phyloP scores from a whole-genome alignment of 768 basidiomycete species.

The Cystofilobasidium bisporidii region DNA sequence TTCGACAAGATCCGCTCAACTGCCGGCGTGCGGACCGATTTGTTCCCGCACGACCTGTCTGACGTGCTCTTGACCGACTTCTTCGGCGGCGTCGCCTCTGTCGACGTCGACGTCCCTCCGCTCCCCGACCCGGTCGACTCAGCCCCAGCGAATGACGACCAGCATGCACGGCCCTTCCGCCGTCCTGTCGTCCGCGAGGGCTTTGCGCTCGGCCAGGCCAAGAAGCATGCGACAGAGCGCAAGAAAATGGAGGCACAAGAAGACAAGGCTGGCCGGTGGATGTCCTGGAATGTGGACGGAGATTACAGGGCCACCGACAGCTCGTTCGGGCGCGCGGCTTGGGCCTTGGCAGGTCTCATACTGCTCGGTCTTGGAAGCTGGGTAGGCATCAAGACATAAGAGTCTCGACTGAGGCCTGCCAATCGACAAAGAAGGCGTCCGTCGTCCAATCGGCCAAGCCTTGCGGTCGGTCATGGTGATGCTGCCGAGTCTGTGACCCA shows the following conservation, averaged over 20 bases:
- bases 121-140: neutral
- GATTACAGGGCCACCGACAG: no score
- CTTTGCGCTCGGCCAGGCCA: neutral
- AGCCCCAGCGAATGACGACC: neutral
- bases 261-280: neutral
- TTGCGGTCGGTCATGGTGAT: no score
- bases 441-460: no score
- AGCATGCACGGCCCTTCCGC: neutral
- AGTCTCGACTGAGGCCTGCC: no score
- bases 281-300: neutral
- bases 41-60: constrained; percentile 56
- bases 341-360: neutral
- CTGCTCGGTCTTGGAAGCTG: neutral
- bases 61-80: constrained; percentile 66
- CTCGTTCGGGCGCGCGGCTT: neutral
- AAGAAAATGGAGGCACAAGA: neutral
- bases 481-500: no score
- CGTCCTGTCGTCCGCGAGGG: neutral
- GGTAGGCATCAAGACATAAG: neutral
- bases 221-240: neutral
- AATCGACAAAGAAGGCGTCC: no score
- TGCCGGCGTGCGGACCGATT: constrained; percentile 75
- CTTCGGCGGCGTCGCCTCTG: constrained; percentile 77
- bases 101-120: constrained; percentile 48
- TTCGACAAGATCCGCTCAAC: constrained; percentile 65